Conservation (phyloP, 768 basidiomycete genomes). For the Myochromella boudieri region DNA sequence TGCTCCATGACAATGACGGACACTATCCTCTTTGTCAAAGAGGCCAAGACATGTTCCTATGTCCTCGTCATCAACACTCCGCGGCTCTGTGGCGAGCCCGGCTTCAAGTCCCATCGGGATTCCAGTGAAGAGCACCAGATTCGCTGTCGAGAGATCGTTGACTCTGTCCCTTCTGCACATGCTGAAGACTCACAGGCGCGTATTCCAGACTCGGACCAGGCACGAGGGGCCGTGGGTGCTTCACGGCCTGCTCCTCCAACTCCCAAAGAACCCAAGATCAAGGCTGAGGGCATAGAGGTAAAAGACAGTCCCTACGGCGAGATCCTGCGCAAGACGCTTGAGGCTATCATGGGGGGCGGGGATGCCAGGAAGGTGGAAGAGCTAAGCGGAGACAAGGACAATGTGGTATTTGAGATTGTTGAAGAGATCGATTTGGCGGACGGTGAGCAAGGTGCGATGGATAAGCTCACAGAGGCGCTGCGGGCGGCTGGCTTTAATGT, state of each 20-base stretch:
- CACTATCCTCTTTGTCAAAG: conserved; percentile 87
- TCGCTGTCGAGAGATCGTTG: conserved; percentile 77
- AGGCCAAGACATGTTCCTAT: conserved; percentile 92
- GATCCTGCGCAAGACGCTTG: conserved; percentile 37
- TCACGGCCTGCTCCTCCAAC: conserved; percentile 45
- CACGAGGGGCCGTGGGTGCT: conserved; percentile 56
- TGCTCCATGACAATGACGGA: conserved; percentile 95
- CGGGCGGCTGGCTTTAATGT: conserved; percentile 55
- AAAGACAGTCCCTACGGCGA: conserved; percentile 28
- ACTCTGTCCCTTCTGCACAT: conserved; percentile 26
- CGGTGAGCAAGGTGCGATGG: conserved; percentile 35
- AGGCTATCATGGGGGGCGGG: conserved; percentile 31
- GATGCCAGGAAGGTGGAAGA: conserved; percentile 36
- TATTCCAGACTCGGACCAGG: conserved; percentile 52
- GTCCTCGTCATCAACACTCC: conserved; percentile 94
- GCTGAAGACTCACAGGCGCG: conserved; percentile 24
- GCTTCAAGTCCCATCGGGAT: conserved; percentile 79
- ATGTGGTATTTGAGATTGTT: conserved; percentile 41
- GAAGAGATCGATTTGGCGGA: conserved; percentile 43
- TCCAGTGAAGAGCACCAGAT: conserved; percentile 66
- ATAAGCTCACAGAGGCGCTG: conserved; percentile 48
- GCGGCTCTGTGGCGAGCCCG: conserved; percentile 88
- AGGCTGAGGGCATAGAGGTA: conserved; percentile 11
- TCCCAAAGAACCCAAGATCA: conserved; percentile 11
- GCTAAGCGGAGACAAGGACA: conserved; percentile 38